These are phyloP conservation scores for Camellia lanceoleosa DNA, from an alignment of 148 eudicot genomes.

Conservation along the genomic window DNA sequence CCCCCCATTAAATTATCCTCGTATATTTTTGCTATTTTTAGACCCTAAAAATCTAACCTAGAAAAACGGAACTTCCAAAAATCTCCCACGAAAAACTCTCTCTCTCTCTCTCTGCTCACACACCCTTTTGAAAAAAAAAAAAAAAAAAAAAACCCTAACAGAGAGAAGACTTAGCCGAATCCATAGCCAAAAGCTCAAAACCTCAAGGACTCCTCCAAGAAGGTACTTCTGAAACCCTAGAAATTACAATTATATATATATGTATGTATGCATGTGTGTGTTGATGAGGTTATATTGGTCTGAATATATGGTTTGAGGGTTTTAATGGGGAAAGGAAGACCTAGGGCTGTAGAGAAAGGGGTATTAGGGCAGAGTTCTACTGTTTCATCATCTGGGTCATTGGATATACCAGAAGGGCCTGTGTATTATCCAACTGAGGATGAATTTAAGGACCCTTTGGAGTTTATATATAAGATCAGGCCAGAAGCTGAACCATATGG, in stretches of 20 bases:
- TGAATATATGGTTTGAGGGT: constrained; percentile 25
- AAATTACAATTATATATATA: neutral
- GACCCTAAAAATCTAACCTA: constrained; percentile 11
- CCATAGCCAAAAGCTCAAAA: constrained; percentile 20
- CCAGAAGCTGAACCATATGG: constrained; percentile 87
- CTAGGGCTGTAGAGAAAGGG: constrained; percentile 87
- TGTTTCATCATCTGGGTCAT: constrained; percentile 33
- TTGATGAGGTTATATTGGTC: neutral
- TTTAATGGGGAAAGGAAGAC: constrained; percentile 92
- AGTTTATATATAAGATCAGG: constrained; percentile 80
- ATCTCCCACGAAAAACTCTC: constrained; percentile 49
- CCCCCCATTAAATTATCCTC: constrained; percentile 17
- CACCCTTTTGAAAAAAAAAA: too few species aligned
- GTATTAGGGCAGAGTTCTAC: constrained; percentile 57
- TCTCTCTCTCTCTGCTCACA: constrained; percentile 11
- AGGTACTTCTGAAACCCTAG: constrained; percentile 52
- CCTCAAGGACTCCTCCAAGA: neutral
- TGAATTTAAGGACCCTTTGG: constrained; percentile 91
- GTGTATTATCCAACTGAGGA: constrained; percentile 90
- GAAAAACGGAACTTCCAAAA: constrained; percentile 14
- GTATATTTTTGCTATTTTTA: constrained; percentile 19
- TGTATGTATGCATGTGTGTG: constrained; percentile 5
- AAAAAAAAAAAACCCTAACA: neutral
- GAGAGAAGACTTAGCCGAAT: neutral
- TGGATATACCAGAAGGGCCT: constrained; percentile 67